Evolutionary conservation across 345 rosid genomes (phyloP).

Genomic region (Hirschfeldia incana): DNA sequence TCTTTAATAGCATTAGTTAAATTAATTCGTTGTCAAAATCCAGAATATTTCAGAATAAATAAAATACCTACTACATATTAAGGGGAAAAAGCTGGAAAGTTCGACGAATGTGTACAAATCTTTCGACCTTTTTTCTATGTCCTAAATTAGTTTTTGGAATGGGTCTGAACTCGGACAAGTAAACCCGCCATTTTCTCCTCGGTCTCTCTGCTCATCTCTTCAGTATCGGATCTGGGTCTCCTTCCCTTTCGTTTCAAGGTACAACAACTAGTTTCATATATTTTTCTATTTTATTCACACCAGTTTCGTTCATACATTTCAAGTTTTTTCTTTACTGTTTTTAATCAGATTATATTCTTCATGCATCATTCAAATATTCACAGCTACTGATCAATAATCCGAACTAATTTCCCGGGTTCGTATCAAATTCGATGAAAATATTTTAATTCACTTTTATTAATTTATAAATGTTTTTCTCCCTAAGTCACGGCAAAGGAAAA

Average conservation of each 20-base stretch:
- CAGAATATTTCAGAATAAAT: slow-evolving; percentile 2
- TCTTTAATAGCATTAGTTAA: background rate
- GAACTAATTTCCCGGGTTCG: slow-evolving; percentile 1
- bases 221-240: slow-evolving; percentile 49
- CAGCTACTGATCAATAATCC: background rate
- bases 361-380: background rate
- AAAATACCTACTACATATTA: background rate
- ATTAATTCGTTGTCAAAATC: slow-evolving; percentile 20
- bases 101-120: slow-evolving; percentile 19
- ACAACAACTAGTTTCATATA: background rate
- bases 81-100: slow-evolving; percentile 18
- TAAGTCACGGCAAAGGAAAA: slow-evolving; percentile 37
- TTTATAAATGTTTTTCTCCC: slow-evolving; percentile 14
- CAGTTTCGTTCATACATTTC: background rate
- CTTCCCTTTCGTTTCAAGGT: slow-evolving; percentile 47
- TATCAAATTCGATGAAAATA: background rate
- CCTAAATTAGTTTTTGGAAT: slow-evolving; percentile 23
- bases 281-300: slow-evolving; percentile 14
- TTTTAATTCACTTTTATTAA: background rate
- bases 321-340: background rate
- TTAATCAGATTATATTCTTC: slow-evolving; percentile 2
- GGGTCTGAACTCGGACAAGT: slow-evolving; percentile 30
- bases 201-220: slow-evolving; percentile 37
- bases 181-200: slow-evolving; percentile 38
- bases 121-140: background rate